Percentiles rank a stretch among this genome's conserved stretches.
Conservation (phyloP, 2,329 filamentous ascomycete species). For the Aspergillus intermedius region DNA sequence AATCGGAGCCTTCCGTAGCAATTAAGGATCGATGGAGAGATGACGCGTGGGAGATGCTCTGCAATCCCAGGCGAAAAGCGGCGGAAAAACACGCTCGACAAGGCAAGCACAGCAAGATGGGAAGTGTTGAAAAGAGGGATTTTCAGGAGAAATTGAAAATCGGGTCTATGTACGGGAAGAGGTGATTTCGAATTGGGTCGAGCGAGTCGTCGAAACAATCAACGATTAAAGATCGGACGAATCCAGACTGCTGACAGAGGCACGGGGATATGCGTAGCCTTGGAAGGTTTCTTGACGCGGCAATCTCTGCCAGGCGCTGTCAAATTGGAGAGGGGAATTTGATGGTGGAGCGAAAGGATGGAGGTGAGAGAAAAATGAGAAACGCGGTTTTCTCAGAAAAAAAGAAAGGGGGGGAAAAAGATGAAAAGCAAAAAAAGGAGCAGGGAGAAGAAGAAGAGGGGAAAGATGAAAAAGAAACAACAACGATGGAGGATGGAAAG, state of each 20-base stretch:
- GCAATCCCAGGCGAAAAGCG: conserved; percentile 22
- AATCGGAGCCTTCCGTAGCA: background rate
- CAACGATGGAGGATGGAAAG: conserved; percentile 1
- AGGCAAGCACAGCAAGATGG: conserved; percentile 13
- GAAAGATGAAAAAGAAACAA: conserved; percentile 8
- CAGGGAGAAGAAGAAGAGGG: conserved; percentile 8
- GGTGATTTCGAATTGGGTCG: background rate
- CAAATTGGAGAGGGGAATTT: background rate
- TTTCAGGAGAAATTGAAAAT: background rate
- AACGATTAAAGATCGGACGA: conserved; percentile 1
- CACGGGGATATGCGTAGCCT: conserved; percentile 18
- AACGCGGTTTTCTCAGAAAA: conserved; percentile 21
- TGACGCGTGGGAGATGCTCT: conserved; percentile 28
- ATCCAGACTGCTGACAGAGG: conserved; percentile 2
- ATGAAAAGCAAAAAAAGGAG: conserved; percentile 8
- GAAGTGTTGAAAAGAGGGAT: conserved; percentile 5
- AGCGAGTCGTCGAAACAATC: background rate
- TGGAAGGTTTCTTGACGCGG: conserved; percentile 13
- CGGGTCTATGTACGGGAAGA: background rate
- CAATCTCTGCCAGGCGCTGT: background rate
- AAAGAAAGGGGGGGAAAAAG: conserved; percentile 3
- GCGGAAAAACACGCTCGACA: conserved; percentile 11
- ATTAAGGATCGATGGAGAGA: conserved; percentile 6
- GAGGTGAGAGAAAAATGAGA: conserved; percentile 15
- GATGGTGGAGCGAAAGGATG: background rate